phyloP scores from a whole-genome alignment of 2,329 filamentous ascomycete genomes.

The Boeremia lycopersici region DNA sequence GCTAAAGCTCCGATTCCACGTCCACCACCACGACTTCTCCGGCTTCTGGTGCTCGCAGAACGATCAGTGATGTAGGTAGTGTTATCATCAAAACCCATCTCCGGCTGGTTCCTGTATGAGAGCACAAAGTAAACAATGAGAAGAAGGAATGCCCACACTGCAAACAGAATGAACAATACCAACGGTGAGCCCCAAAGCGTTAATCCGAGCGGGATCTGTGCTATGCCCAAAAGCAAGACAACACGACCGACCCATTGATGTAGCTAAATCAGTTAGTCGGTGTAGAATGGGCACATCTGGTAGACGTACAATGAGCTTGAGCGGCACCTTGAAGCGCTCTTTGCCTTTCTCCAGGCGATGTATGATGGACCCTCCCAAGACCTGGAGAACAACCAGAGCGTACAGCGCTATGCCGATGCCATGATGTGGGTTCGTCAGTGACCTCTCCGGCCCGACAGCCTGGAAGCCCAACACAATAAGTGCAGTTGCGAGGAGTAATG shows the following conservation, averaged over 20 bases:
- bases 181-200: slow-evolving; percentile 91
- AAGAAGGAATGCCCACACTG: slow-evolving; percentile 76
- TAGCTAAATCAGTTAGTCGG: slow-evolving; percentile 59
- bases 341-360: slow-evolving; percentile 60
- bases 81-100: slow-evolving; percentile 60
- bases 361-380: slow-evolving; percentile 71
- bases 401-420: slow-evolving; percentile 83
- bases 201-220: slow-evolving; percentile 86
- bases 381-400: slow-evolving; percentile 72
- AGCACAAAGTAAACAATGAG: slow-evolving; percentile 79
- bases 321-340: slow-evolving; percentile 59
- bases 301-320: slow-evolving; percentile 61
- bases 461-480: slow-evolving; percentile 78
- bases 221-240: slow-evolving; percentile 79
- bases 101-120: slow-evolving; percentile 69
- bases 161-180: slow-evolving; percentile 82
- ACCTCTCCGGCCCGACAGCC: slow-evolving; percentile 74
- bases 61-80: slow-evolving; percentile 64
- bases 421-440: slow-evolving; percentile 81
- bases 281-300: too few relatives aligned
- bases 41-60: slow-evolving; percentile 50
- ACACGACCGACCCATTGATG: slow-evolving; percentile 87
- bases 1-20: slow-evolving; percentile 55
- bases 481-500: slow-evolving; percentile 70
- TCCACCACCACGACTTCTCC: slow-evolving; percentile 38